Conservation (phyloP, 2,329 filamentous ascomycete species). For the Tolypocladium pustulatum region DNA sequence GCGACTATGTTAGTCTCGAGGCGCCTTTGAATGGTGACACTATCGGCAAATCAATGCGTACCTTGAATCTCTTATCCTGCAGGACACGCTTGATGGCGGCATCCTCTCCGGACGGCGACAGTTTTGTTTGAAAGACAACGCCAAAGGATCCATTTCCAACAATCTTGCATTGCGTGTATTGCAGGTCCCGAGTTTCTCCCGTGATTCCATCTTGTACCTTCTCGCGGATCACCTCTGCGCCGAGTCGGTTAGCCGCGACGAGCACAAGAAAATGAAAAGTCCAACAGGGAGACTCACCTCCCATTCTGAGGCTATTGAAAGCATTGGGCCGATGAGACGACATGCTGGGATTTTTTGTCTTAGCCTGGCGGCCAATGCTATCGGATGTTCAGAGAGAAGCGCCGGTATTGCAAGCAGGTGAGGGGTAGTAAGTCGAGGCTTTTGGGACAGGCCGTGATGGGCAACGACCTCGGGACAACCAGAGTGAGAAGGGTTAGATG, state of each 20-base stretch:
- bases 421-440: slow-evolving; percentile 16
- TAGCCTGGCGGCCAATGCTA: slow-evolving; percentile 16
- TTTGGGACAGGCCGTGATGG: slow-evolving; percentile 25
- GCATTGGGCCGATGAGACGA: slow-evolving; percentile 86
- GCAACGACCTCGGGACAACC: slow-evolving; percentile 15
- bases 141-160: slow-evolving; percentile 98
- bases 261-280: slow-evolving; percentile 3
- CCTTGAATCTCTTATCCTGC: slow-evolving; percentile 99
- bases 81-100: slow-evolving; percentile 98
- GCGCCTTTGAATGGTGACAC: neutral
- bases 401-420: slow-evolving; percentile 13
- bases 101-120: slow-evolving; percentile 95
- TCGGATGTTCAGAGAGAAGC: slow-evolving; percentile 11
- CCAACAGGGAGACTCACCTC: slow-evolving; percentile 56
- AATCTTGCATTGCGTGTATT: slow-evolving; percentile 99
- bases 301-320: slow-evolving; percentile 85
- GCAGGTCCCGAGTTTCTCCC: slow-evolving; percentile 90
- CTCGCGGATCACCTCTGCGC: slow-evolving; percentile 86
- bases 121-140: slow-evolving; percentile 97
- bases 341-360: slow-evolving; percentile 41
- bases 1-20: slow-evolving; percentile 11
- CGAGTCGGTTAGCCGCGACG: slow-evolving; percentile 14
- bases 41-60: slow-evolving; percentile 26
- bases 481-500: slow-evolving; percentile 1
- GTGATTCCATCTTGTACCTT: slow-evolving; percentile 98